Evolutionary conservation across 129 eudicot species (phyloP).

Genomic region (Centrapalus pauciflorus): DNA sequence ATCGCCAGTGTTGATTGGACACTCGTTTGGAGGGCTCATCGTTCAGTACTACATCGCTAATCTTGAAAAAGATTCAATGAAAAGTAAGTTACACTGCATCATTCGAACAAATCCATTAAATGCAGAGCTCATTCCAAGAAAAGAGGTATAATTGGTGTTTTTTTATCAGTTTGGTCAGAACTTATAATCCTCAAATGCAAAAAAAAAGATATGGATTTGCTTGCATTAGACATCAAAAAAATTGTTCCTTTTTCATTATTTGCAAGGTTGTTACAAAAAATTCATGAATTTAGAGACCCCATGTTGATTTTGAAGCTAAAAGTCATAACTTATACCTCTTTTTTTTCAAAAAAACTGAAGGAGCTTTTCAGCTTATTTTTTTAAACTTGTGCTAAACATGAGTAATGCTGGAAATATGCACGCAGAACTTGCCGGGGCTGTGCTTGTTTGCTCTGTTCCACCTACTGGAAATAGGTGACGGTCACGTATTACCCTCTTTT

Average conservation of each 20-base stretch:
- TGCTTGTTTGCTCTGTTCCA: slow-evolving; percentile 90
- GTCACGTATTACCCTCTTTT: slow-evolving; percentile 9
- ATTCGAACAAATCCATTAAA: too few species aligned
- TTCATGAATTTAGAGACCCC: not conserved
- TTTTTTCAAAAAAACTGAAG: too few species aligned
- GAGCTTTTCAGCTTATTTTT: not conserved
- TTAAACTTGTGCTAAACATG: slow-evolving; percentile 11
- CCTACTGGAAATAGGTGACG: slow-evolving; percentile 82
- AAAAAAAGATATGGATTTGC: not conserved
- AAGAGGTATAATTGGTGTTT: not conserved
- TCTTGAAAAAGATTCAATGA: slow-evolving; percentile 18
- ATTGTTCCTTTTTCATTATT: not conserved
- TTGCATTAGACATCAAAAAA: not conserved
- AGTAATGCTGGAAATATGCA: slow-evolving; percentile 10
- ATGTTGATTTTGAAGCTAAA: not conserved
- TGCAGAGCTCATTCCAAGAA: too few species aligned
- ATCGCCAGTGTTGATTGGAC: slow-evolving; percentile 78
- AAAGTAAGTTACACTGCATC: not conserved
- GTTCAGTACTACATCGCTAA: slow-evolving; percentile 73
- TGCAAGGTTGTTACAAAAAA: not conserved
- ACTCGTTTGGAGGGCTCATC: slow-evolving; percentile 92
- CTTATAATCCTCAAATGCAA: not conserved
- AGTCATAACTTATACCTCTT: not conserved
- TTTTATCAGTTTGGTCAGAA: not conserved
- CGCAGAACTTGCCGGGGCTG: slow-evolving; percentile 68